phyloP scores from a whole-genome alignment of 495 filamentous ascomycete genomes.

The Echria macrotheca region DNA sequence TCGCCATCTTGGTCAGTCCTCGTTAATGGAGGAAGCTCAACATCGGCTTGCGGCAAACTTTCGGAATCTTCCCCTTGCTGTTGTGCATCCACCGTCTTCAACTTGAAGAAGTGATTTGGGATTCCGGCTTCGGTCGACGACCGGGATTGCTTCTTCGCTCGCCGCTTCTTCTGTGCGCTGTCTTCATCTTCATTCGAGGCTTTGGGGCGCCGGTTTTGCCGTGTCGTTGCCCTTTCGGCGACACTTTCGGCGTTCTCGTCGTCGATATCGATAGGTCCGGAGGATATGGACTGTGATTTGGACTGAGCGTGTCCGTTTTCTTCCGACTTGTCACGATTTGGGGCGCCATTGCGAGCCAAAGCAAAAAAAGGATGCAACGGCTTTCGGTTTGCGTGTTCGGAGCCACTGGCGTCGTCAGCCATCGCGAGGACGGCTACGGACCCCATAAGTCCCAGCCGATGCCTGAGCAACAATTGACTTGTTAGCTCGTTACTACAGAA shows the following conservation, averaged over 20 bases:
- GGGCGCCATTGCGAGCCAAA: slow-evolving; percentile 9
- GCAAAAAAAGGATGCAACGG: slow-evolving; percentile 31
- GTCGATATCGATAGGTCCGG: neutral
- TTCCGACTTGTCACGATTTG: neutral
- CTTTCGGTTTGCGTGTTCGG: slow-evolving; percentile 10
- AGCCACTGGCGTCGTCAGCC: slow-evolving; percentile 16
- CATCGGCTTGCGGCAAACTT: too few relatives aligned
- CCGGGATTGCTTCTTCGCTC: slow-evolving; percentile 14
- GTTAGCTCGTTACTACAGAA: too few relatives aligned
- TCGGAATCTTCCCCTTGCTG: too few relatives aligned
- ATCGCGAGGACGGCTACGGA: slow-evolving; percentile 24
- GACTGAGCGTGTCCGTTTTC: slow-evolving; percentile 6
- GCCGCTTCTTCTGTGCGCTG: slow-evolving; percentile 13
- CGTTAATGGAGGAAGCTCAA: too few relatives aligned
- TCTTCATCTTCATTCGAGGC: slow-evolving; percentile 23
- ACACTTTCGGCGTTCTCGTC: neutral
- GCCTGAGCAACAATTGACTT: neutral
- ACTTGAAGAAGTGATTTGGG: slow-evolving; percentile 13
- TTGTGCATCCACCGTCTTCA: too few relatives aligned
- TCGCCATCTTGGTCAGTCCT: too few relatives aligned
- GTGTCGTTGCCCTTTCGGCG: slow-evolving; percentile 28
- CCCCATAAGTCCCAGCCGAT: slow-evolving; percentile 15
- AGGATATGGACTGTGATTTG: too few relatives aligned
- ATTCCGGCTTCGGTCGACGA: slow-evolving; percentile 14
- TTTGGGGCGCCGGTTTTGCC: slow-evolving; percentile 48